Conservation (phyloP, 2,329 filamentous ascomycete genomes). For the Lithohypha guttulata region DNA sequence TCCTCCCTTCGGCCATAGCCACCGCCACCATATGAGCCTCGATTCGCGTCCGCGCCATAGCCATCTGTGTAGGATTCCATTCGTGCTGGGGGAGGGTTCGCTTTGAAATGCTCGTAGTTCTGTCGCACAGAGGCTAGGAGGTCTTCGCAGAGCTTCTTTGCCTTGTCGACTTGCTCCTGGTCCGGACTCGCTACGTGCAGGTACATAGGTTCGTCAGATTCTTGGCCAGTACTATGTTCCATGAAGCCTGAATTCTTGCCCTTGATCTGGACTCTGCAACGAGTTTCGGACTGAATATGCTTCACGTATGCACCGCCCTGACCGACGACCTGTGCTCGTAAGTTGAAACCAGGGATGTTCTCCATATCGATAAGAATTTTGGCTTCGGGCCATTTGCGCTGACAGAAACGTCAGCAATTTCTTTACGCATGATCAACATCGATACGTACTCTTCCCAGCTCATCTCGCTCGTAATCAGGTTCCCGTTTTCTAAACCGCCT, state of each 20-base stretch:
- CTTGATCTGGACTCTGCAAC: constrained; percentile 96
- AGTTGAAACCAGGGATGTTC: constrained; percentile 85
- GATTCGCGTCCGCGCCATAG: constrained; percentile 40
- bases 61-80: constrained; percentile 28
- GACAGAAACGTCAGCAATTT: constrained; percentile 7
- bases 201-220: constrained; percentile 95
- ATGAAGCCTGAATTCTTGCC: constrained; percentile 90
- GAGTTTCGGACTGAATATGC: constrained; percentile 91
- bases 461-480: constrained; percentile 75
- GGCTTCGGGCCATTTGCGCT: constrained; percentile 99
- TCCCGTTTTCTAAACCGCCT: constrained; percentile 79
- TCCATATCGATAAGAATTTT: constrained; percentile 86
- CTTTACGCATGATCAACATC: not conserved
- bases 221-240: constrained; percentile 73
- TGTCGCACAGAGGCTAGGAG: constrained; percentile 75
- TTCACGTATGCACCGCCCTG: constrained; percentile 93
- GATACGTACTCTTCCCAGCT: constrained; percentile 67
- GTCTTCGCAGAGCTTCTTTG: constrained; percentile 80
- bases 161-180: constrained; percentile 70
- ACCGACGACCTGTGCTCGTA: constrained; percentile 91
- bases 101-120: constrained; percentile 86
- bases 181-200: constrained; percentile 93
- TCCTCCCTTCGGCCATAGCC: not conserved
- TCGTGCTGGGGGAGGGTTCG: constrained; percentile 57
- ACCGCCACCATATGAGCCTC: constrained; percentile 30